phyloP scores from a whole-genome alignment of 2,329 filamentous ascomycete species.

The Penicillium sumatraense region DNA sequence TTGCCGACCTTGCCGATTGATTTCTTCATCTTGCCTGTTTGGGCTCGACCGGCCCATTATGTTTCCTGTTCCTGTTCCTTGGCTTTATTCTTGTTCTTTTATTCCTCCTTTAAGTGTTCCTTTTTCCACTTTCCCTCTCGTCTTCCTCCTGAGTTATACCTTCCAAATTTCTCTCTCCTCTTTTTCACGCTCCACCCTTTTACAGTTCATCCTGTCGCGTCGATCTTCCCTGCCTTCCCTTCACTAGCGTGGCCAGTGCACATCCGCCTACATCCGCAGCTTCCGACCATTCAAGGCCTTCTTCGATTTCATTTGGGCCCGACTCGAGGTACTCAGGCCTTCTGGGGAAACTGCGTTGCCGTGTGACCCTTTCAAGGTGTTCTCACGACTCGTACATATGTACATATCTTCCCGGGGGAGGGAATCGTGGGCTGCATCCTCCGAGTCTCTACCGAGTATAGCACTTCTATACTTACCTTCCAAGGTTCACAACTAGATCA shows the following conservation, averaged over 20 bases:
- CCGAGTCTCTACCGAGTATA: too few relatives aligned
- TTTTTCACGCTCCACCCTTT: not conserved
- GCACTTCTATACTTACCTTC: too few relatives aligned
- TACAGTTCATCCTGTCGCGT: not conserved
- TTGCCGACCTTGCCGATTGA: constrained; percentile 6
- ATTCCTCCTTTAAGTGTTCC: not conserved
- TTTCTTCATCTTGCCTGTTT: not conserved
- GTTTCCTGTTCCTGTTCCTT: not conserved
- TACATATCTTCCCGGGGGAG: too few relatives aligned
- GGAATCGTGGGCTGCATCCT: too few relatives aligned
- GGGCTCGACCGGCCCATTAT: not conserved
- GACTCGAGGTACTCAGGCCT: not conserved
- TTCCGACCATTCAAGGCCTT: not conserved
- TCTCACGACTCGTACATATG: too few relatives aligned
- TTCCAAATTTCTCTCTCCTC: not conserved
- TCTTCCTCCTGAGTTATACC: not conserved
- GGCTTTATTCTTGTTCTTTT: not conserved
- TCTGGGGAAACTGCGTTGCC: not conserved
- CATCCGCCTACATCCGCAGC: constrained; percentile 18
- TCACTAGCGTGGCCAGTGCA: constrained; percentile 5
- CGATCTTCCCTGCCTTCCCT: not conserved
- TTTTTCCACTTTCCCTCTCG: not conserved
- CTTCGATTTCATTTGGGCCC: not conserved
- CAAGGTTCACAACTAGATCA: too few relatives aligned
- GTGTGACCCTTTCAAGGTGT: not conserved